Evolutionary conservation across 306 rosid genomes (phyloP), one percentile per base, ranked within the genome.

Genomic region (Morella rubra): DNA sequence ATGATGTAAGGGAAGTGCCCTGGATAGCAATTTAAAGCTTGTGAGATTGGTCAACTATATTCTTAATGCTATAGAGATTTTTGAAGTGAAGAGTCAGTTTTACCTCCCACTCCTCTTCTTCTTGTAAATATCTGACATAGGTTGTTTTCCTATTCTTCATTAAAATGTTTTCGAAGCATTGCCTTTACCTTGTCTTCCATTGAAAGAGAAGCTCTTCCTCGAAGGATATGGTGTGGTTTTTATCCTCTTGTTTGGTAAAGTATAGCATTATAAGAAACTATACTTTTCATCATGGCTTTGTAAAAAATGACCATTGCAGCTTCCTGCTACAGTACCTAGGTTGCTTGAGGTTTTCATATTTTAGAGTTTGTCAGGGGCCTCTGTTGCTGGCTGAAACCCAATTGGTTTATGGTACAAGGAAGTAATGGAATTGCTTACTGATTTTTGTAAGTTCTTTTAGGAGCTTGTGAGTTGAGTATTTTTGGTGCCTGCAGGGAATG

Each of bases 401-500:
- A 14, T 62, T 62, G 22, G 20, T 62, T 62, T 62, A 37, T 15
- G 46, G 19, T 62, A 15, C 69, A 15, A 62, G 9, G 14, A 14
- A 62, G 19, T 20, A 18, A 32, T 58, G 22, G 65, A 58, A 58
- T 27, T 12, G 18, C 0, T 27, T 22, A 13, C 67, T 27, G 27
- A 60, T 24, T 2, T 24, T 32, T 60, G 1, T 6, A 18, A 53
- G n/a, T 14, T 60, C 1, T 0, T 51, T 45, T 5, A 42, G 53
- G 54, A 18, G 44, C 22, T 56, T 37, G 32, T 20, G 62, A 77
- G 62, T 55, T 41, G 6, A 37, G 50, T 52, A 51, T 6, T 64
- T 56, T 72, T 81, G 72, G 65, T 78, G 15, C 27, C 69, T 84
- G 76, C 89, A 95, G 99, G 99, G 97, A 74, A 81, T 95, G 96